Conservation (phyloP, 163 green algal species). For the Chlamydomonas reinhardtii region DNA sequence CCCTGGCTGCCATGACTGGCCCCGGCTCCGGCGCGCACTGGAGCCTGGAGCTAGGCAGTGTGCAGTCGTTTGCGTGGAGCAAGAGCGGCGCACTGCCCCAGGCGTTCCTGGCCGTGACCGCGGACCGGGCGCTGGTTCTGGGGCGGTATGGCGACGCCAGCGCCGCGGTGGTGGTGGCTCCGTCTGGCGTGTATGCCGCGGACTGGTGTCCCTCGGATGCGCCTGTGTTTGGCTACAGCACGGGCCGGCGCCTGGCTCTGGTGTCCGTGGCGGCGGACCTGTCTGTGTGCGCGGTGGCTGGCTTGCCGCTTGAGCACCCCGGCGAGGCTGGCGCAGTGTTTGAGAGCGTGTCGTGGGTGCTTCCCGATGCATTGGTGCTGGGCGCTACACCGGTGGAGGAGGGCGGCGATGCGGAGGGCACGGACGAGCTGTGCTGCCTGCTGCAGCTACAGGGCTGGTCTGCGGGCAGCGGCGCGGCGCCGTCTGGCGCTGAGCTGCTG, state of each 20-base stretch:
- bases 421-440: constrained; percentile 32
- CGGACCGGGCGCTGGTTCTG: neutral
- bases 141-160: constrained; percentile 17
- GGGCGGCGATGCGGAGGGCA: neutral
- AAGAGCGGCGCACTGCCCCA: neutral
- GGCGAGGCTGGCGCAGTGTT: constrained; percentile 6
- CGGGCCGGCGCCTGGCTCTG: neutral
- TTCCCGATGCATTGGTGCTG: constrained; percentile 14
- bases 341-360: constrained; percentile 43
- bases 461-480: neutral
- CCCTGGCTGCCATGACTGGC: neutral
- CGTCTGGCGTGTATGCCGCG: neutral
- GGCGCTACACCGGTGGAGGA: constrained; percentile 9
- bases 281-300: neutral
- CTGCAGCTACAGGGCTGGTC: constrained; percentile 26
- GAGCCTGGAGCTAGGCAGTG: constrained; percentile 1
- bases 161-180: neutral
- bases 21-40: neutral
- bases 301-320: constrained; percentile 23
- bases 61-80: constrained; percentile 41
- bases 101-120: constrained; percentile 13
- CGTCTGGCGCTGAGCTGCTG: neutral
- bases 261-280: no score
- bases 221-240: constrained; percentile 30
- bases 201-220: constrained; percentile 37